Evolutionary conservation across 371 early-diverging fungal genomes (phyloP), one percentile per base, ranked within the genome.

Genomic region (Chytridium lagenaria): DNA sequence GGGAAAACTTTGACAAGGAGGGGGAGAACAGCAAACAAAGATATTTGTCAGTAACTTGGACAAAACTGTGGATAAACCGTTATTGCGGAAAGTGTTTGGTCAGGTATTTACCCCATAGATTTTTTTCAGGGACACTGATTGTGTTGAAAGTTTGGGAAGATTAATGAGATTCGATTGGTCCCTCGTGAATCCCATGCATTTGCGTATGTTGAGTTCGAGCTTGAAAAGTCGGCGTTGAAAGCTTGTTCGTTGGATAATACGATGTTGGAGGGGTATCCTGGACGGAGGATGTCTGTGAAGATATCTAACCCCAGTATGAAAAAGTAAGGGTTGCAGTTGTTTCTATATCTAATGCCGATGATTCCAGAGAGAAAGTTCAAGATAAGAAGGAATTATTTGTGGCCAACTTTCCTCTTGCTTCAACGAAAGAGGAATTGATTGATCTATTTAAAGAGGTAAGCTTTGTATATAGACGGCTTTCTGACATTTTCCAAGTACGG

Each of bases 181-280:
- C 30, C 40, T 2, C 50, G 76, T n/a, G 39, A 68, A 10, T 72
- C 76, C 2, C 71, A 51, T 12, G 78, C 83, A 7, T 85, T 85
- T 76, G 84, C 86, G 22, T 85, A 83, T 68, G 71, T 85, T 61
- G 81, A 83, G 70, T 83, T 71, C 61, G 75, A 75, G 26, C 57
- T 67, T 63, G 75, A 73, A 57, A 69, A 77, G 44, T 63, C 77
- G 23, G 85, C 85, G 1, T 50, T 61, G n/a, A 67, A 72, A 65
- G 64, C 79, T n/a, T 61, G 77, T n/a, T 70, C 49, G 22, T 28
- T 79, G 68, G 50, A 85, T 70, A 64, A 72, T 2, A 74, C 52
- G 0, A 39, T 50, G 23, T 22, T 78, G 0, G 80, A 72, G 44
- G 61, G 65, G 0, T 69, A 73, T 37, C 59, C 70, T 15, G 70